Conservation (phyloP, 805 yeast genomes). For the Lachancea mirantina region DNA sequence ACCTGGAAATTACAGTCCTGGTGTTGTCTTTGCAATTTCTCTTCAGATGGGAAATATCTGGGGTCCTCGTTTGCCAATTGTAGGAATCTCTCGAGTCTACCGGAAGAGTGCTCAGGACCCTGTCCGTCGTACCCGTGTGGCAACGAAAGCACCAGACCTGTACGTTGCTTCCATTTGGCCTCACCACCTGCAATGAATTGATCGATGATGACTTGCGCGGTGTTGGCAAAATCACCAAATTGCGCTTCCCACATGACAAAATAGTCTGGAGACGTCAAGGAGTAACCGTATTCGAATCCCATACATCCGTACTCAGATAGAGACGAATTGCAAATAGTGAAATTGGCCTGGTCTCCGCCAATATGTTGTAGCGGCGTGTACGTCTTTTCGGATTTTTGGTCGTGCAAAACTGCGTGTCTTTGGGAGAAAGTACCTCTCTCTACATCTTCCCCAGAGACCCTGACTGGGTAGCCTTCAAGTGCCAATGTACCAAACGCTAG, state of each 20-base stretch:
- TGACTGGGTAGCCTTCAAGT: constrained; percentile 89
- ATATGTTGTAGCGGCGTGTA: constrained; percentile 82
- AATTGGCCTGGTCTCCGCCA: constrained; percentile 74
- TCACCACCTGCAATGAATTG: constrained; percentile 97
- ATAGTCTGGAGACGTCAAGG: constrained; percentile 94
- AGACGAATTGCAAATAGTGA: constrained; percentile 87
- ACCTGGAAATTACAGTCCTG: constrained; percentile 98
- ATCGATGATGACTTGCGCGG: constrained; percentile 96
- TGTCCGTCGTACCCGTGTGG: constrained; percentile 99
- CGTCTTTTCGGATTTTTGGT: constrained; percentile 77
- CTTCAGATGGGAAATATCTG: constrained; percentile 83
- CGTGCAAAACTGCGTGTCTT: constrained; percentile 97
- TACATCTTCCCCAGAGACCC: constrained; percentile 98
- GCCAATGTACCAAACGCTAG: constrained; percentile 91
- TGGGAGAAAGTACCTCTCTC: constrained; percentile 99
- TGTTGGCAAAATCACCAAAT: constrained; percentile 99
- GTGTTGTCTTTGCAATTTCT: constrained; percentile 91
- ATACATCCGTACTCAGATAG: constrained; percentile 97
- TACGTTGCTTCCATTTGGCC: constrained; percentile 97
- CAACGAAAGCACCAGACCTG: constrained; percentile 88
- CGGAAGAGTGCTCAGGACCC: constrained; percentile 99
- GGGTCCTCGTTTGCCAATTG: constrained; percentile 95
- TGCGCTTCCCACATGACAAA: constrained; percentile 99
- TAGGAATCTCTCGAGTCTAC: constrained; percentile 93
- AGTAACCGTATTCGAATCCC: constrained; percentile 99